Evolutionary conservation across 495 filamentous ascomycete species (phyloP).

Genomic region (Aspergillus cristatus): DNA sequence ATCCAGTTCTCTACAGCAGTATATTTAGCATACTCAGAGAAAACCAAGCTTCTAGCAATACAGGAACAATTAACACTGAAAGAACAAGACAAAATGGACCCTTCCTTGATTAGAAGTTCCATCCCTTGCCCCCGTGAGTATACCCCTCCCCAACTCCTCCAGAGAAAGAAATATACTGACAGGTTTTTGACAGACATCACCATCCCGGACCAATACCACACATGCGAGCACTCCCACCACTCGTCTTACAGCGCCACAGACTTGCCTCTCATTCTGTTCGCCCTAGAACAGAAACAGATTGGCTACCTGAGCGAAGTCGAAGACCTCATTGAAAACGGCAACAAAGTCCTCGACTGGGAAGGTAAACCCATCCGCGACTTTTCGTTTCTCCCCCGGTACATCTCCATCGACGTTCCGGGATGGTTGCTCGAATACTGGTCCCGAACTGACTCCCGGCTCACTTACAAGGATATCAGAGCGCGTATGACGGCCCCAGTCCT

Average conservation of each 20-base stretch:
- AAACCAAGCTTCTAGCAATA: too few species aligned
- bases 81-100: too few species aligned
- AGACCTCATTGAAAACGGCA: conserved; percentile 2
- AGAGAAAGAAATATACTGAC: too few species aligned
- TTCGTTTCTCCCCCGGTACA: conserved; percentile 10
- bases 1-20: too few species aligned
- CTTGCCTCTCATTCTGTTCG: conserved; percentile 7
- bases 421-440: conserved; percentile 14
- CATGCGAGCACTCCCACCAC: conserved; percentile 9
- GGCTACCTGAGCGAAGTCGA: background rate
- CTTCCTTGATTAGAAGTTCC: too few species aligned
- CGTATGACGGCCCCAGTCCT: conserved; percentile 4
- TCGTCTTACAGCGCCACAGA: background rate
- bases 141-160: too few species aligned
- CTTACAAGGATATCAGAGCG: conserved; percentile 9
- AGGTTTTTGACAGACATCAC: conserved; percentile 1
- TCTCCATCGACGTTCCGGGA: conserved; percentile 2
- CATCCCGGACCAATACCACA: conserved; percentile 4
- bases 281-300: background rate
- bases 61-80: too few species aligned
- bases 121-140: too few species aligned
- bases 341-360: background rate
- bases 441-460: conserved; percentile 7
- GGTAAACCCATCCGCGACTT: conserved; percentile 5
- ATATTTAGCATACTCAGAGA: too few species aligned